These are phyloP conservation scores for Xylaria arbuscula DNA, from an alignment of 2,329 filamentous ascomycete genomes.

Conservation along the genomic window DNA sequence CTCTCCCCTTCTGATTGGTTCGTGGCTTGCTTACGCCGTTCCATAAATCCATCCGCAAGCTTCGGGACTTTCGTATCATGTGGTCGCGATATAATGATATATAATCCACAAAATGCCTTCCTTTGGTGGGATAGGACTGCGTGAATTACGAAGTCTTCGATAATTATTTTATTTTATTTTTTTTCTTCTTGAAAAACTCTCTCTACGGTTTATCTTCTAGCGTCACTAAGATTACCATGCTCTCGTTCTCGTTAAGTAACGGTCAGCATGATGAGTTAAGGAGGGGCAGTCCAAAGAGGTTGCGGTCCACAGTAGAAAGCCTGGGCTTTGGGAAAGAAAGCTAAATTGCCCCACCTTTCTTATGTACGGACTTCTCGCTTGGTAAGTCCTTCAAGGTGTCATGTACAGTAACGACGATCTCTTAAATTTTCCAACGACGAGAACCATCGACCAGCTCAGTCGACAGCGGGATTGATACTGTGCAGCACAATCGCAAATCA, in stretches of 20 bases:
- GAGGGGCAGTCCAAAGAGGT: neutral
- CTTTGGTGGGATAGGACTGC: neutral
- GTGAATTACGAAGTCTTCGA: neutral
- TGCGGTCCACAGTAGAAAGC: neutral
- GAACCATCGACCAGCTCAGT: conserved; percentile 6
- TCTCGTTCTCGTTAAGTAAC: neutral
- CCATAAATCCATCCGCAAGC: neutral
- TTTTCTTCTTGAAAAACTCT: neutral
- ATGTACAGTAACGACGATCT: neutral
- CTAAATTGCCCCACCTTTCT: neutral
- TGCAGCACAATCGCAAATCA: neutral
- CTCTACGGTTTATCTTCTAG: conserved; percentile 9
- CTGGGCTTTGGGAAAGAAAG: neutral
- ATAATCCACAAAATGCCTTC: conserved; percentile 2
- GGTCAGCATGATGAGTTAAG: neutral
- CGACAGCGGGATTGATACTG: neutral
- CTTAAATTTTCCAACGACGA: neutral
- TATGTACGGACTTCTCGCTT: neutral
- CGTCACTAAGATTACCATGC: neutral
- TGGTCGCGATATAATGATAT: neutral
- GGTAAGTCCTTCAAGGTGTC: neutral
- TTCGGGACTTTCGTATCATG: conserved; percentile 10
- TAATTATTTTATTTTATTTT: neutral
- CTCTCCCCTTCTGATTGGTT: conserved; percentile 16
- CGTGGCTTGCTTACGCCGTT: neutral